These are phyloP conservation scores for Ananas comosus DNA, from an alignment of 176 grass and related monocot genomes.

Conservation along the genomic window DNA sequence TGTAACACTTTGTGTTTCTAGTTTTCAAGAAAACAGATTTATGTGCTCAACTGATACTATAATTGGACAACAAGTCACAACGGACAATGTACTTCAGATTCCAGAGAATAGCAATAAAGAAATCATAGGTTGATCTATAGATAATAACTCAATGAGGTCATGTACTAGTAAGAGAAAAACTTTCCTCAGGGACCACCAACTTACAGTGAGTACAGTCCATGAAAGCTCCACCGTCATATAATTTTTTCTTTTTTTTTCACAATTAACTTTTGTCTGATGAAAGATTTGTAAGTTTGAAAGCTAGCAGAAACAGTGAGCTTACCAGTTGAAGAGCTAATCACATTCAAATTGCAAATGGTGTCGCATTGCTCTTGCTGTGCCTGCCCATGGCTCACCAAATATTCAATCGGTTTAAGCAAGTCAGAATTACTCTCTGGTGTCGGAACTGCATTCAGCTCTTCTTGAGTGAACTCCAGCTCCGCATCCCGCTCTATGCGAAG, in stretches of 20 bases:
- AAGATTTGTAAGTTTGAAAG: neutral
- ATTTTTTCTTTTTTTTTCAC: neutral
- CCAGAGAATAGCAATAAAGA: no score
- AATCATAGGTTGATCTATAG: no score
- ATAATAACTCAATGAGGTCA: no score
- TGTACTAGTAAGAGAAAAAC: no score
- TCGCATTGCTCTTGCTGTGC: constrained; percentile 87
- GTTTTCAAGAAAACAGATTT: no score
- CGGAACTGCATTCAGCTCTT: constrained; percentile 77
- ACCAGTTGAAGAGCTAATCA: constrained; percentile 84
- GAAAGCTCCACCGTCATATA: neutral
- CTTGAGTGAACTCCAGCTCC: constrained; percentile 87
- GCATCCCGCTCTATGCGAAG: constrained; percentile 64
- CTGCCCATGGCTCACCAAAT: constrained; percentile 82
- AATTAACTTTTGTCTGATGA: neutral
- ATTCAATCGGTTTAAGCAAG: constrained; percentile 58
- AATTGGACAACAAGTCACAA: no score
- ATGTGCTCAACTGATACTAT: no score
- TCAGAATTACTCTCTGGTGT: constrained; percentile 35
- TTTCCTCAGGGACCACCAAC: no score
- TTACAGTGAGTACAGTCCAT: neutral
- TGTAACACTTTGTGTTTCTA: no score
- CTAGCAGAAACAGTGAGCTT: constrained; percentile 21
- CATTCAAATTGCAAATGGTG: constrained; percentile 89
- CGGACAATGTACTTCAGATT: no score